Evolutionary conservation across 202 grass and related monocot genomes (phyloP).

Genomic region (Elaeis oleifera): DNA sequence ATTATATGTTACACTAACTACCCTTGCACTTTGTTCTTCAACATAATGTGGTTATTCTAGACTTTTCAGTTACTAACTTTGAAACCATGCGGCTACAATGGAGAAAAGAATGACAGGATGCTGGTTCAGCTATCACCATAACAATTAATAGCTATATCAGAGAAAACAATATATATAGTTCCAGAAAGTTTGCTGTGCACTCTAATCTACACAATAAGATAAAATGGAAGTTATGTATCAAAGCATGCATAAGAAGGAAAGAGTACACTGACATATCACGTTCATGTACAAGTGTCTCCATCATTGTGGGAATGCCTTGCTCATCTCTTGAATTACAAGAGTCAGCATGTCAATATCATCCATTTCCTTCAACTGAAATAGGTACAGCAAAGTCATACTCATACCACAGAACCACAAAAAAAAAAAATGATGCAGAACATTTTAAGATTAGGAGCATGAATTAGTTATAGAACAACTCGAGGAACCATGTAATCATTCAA

Average conservation of each 20-base stretch:
- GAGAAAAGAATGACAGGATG: no score
- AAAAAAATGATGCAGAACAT: neutral
- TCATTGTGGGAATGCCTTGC: constrained; percentile 89
- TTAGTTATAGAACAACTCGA: neutral
- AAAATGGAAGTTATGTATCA: neutral
- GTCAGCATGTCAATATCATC: constrained; percentile 91
- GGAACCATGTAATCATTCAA: neutral
- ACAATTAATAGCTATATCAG: no score
- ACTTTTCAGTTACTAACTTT: no score
- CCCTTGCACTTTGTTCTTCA: no score
- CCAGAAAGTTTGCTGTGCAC: no score
- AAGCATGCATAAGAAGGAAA: neutral
- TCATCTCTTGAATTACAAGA: constrained; percentile 98
- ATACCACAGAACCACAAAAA: neutral
- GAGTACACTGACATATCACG: constrained; percentile 69
- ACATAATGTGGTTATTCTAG: no score
- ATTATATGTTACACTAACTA: no score
- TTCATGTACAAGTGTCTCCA: constrained; percentile 88
- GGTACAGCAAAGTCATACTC: constrained; percentile 8
- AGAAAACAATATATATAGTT: no score
- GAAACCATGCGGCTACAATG: no score
- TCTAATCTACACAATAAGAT: neutral
- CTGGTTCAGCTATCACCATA: no score
- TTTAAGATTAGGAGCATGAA: neutral
- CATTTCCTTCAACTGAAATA: constrained; percentile 74